These are phyloP conservation scores for Lachancea cidri DNA, from an alignment of 805 yeast genomes.

Conservation along the genomic window DNA sequence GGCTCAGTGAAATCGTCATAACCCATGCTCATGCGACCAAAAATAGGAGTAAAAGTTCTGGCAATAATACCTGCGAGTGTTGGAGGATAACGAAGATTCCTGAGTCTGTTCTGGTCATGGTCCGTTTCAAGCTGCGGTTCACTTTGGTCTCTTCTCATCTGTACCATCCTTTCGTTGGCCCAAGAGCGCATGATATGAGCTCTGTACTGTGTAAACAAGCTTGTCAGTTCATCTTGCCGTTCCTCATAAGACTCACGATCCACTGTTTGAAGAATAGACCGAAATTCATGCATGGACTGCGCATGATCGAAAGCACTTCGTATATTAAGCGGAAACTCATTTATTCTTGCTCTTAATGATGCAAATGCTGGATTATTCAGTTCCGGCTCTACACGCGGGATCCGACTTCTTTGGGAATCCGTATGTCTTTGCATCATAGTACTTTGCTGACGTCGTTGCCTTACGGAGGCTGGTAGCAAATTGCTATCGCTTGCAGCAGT, in stretches of 20 bases:
- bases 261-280: conserved; percentile 16
- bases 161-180: conserved; percentile 14
- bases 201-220: conserved; percentile 19
- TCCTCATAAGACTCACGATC: conserved; percentile 22
- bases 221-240: conserved; percentile 17
- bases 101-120: not conserved
- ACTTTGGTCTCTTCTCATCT: conserved; percentile 4
- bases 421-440: not conserved
- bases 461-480: conserved; percentile 1
- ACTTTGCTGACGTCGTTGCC: conserved; percentile 1
- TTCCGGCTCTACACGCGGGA: not conserved
- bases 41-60: not conserved
- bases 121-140: conserved; percentile 4
- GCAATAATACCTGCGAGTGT: conserved; percentile 1
- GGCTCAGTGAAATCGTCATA: not conserved
- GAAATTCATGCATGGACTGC: conserved; percentile 20
- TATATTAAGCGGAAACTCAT: conserved; percentile 17
- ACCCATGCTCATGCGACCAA: conserved; percentile 2
- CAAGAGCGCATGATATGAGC: conserved; percentile 15
- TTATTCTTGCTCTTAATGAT: conserved; percentile 14
- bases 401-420: not conserved
- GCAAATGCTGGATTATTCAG: conserved; percentile 11
- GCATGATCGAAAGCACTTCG: conserved; percentile 25
- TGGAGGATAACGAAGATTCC: not conserved
- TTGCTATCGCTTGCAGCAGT: not conserved